Conservation (phyloP, 176 grass and related monocot species). For the Puccinellia tenuiflora region DNA sequence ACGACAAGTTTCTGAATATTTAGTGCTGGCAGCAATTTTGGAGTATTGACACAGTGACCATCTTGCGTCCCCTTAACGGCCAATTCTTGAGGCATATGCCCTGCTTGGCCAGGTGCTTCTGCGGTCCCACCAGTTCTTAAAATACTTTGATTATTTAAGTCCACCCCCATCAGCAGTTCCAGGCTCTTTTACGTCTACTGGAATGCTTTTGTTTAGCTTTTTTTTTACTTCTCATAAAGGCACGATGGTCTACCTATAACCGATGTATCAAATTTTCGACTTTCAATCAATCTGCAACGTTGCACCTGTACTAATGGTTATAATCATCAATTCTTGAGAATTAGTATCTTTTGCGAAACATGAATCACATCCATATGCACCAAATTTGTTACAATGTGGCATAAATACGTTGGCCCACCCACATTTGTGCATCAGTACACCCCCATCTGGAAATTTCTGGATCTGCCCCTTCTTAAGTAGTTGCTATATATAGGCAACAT, state of each 20-base stretch:
- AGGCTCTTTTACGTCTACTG: neutral
- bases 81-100: no score
- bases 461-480: neutral
- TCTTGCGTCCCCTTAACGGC: no score
- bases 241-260: neutral
- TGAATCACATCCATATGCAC: neutral
- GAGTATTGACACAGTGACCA: no score
- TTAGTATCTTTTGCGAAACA: neutral
- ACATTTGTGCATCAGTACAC: neutral
- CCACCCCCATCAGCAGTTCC: neutral
- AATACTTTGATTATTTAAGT: neutral
- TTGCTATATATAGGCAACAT: neutral
- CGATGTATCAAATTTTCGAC: neutral
- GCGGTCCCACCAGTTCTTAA: no score
- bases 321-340: neutral
- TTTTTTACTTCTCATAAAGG: neutral
- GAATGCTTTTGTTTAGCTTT: neutral
- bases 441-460: neutral
- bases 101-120: no score
- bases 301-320: neutral
- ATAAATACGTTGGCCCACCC: neutral
- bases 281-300: neutral
- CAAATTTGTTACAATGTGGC: neutral
- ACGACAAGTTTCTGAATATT: no score
- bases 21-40: no score